Percentiles rank a stretch among this genome's conserved stretches.
These are phyloP conservation scores for Aspergillus thermomutatus DNA, from an alignment of 2,329 filamentous ascomycete species.

Conservation along the genomic window DNA sequence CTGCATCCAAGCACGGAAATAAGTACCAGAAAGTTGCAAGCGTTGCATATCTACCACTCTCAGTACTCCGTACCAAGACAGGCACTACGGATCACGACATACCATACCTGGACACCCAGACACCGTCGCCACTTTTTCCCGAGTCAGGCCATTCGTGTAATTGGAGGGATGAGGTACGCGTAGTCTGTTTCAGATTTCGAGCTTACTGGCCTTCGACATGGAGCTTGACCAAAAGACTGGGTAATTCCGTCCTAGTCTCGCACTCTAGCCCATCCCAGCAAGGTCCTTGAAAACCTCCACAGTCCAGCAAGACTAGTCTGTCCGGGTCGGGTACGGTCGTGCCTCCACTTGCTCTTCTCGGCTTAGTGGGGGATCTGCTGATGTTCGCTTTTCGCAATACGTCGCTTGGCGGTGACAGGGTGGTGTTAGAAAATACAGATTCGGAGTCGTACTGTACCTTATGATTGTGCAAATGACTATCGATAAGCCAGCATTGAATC, in stretches of 20 bases:
- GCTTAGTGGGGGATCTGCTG: background rate
- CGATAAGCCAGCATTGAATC: background rate
- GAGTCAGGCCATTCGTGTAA: conserved; percentile 1
- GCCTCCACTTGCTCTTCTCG: background rate
- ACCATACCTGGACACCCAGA: background rate
- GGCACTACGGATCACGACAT: background rate
- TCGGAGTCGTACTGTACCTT: background rate
- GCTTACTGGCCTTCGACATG: conserved; percentile 2
- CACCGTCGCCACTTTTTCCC: background rate
- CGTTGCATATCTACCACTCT: background rate
- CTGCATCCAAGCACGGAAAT: background rate
- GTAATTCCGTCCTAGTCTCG: background rate
- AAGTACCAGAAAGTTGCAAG: background rate
- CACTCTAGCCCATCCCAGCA: background rate
- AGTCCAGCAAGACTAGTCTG: background rate
- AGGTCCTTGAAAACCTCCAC: background rate
- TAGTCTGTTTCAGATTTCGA: conserved; percentile 20
- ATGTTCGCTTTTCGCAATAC: background rate
- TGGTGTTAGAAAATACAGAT: background rate
- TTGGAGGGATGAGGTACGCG: conserved; percentile 11
- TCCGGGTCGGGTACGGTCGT: background rate
- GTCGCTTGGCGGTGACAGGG: background rate
- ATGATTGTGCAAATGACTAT: background rate
- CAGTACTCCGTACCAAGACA: background rate
- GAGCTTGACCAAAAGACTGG: background rate